Conservation (phyloP, 2,329 filamentous ascomycete genomes). For the Neurospora crassa region DNA sequence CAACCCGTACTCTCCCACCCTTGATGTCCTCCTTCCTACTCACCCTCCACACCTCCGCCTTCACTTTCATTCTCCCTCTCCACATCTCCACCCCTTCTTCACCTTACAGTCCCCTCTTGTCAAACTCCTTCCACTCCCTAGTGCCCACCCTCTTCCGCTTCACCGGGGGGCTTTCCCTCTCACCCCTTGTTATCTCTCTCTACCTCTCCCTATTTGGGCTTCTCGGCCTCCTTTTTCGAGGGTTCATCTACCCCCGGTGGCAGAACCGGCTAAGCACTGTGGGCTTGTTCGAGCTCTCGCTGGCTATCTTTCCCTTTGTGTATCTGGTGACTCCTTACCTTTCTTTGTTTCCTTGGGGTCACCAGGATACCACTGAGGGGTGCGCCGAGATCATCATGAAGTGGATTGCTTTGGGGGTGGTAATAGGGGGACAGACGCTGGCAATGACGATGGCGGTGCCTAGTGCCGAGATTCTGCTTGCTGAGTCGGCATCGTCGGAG, state of each 20-base stretch:
- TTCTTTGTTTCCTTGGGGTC: slow-evolving; percentile 38
- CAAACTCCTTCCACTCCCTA: slow-evolving; percentile 36
- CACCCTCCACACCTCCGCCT: slow-evolving; percentile 54
- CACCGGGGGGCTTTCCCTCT: slow-evolving; percentile 44
- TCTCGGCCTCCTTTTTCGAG: slow-evolving; percentile 50
- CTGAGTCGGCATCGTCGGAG: slow-evolving; percentile 25
- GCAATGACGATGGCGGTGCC: slow-evolving; percentile 47
- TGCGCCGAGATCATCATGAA: slow-evolving; percentile 21
- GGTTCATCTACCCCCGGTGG: slow-evolving; percentile 50
- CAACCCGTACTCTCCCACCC: slow-evolving; percentile 24
- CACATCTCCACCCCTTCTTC: slow-evolving; percentile 50
- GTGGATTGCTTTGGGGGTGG: slow-evolving; percentile 45
- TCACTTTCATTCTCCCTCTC: slow-evolving; percentile 47
- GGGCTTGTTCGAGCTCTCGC: slow-evolving; percentile 44
- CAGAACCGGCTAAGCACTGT: slow-evolving; percentile 51
- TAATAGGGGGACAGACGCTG: slow-evolving; percentile 50
- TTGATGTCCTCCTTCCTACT: slow-evolving; percentile 35
- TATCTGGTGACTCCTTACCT: slow-evolving; percentile 52
- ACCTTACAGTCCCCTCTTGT: slow-evolving; percentile 49
- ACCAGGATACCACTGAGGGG: slow-evolving; percentile 16
- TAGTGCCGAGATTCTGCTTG: slow-evolving; percentile 30
- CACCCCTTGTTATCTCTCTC: slow-evolving; percentile 22
- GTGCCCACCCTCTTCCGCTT: slow-evolving; percentile 37
- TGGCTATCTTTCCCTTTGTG: slow-evolving; percentile 49
- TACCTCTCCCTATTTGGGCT: slow-evolving; percentile 50